Evolutionary conservation across 106 monocot genomes (phyloP).

Genomic region (Chionographis japonica): DNA sequence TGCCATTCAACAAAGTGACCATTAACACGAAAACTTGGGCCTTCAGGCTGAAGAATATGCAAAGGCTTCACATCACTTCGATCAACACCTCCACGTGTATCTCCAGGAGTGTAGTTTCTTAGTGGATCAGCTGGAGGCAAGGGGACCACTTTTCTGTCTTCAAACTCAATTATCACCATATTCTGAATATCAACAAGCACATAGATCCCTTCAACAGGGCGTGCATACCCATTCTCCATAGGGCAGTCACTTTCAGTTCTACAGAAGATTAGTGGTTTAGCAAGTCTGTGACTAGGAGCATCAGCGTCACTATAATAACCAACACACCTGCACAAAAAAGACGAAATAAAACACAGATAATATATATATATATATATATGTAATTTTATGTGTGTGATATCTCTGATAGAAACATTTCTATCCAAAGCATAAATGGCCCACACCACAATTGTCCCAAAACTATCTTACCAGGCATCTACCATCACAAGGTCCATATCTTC

Average conservation of each 20-base stretch:
- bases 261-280: constrained; percentile 89
- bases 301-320: constrained; percentile 89
- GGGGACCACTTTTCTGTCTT: constrained; percentile 84
- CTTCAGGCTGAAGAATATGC: constrained; percentile 90
- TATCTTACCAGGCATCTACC: constrained; percentile 96
- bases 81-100: constrained; percentile 95
- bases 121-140: constrained; percentile 91
- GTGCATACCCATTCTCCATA: constrained; percentile 98
- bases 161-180: constrained; percentile 84
- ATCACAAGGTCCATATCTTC: constrained; percentile 99
- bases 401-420: no score
- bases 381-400: no score
- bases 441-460: not conserved
- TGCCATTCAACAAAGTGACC: constrained; percentile 95
- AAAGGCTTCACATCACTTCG: constrained; percentile 91
- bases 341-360: not conserved
- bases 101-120: constrained; percentile 93
- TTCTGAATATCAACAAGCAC: constrained; percentile 93
- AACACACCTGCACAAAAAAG: constrained; percentile 69
- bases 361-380: no score
- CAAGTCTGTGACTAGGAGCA: constrained; percentile 87
- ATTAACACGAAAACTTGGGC: constrained; percentile 94
- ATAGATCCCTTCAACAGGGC: constrained; percentile 93
- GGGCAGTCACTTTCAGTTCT: constrained; percentile 96
- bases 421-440: not conserved